Evolutionary conservation across 176 grass and related monocot species (phyloP), one percentile per base, ranked within the genome.

Genomic region (Urochloa ruziziensis): DNA sequence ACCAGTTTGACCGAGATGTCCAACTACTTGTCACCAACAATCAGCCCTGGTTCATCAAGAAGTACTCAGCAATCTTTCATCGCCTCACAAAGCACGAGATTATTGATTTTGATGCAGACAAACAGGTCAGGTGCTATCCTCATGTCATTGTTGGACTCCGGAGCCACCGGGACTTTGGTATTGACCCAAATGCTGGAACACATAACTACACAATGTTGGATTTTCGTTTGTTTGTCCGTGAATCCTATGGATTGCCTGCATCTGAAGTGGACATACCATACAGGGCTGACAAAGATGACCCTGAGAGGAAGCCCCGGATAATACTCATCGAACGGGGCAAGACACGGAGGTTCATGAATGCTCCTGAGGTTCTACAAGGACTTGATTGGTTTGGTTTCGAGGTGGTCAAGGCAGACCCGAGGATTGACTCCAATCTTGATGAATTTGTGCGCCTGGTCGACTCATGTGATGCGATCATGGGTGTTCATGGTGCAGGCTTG

Each of bases 381-480:
- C 82, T 93, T 42, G 74, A 88, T 56, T 86, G 86, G 88, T 70
- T 94, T 25, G 94, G 91, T 25, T 90, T 94, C 2, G 87, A 93
- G 75, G 94, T 94, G 56, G 75, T 88, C 19, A 86, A 86, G 56
- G 75, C 73, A 4, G 84, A 91, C 18, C 64, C 82, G 27, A 90
- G 74, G 58, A 58, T 39, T 1, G 85, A 88, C 42, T 47, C 80
- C 3, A 78, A 67, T 24, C 25, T 97, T 39, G 83, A 82, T 44
- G 77, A 83, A 14, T 79, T 97, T 3, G 89, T 67, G 23, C 61
- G 17, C 32, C 40, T 91, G 0, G 82, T 97, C 1, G 75, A 94
- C 62, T 89, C 80, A 1, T 97, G 90, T 21, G 87, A 92, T 44
- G 92, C 82, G 54, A 86, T 97, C 48, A 84, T 97, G 71, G 94